Percentiles rank a stretch among this genome's conserved stretches.
phyloP scores from a whole-genome alignment of 2,329 filamentous ascomycete genomes.

The Clonostachys byssicola region DNA sequence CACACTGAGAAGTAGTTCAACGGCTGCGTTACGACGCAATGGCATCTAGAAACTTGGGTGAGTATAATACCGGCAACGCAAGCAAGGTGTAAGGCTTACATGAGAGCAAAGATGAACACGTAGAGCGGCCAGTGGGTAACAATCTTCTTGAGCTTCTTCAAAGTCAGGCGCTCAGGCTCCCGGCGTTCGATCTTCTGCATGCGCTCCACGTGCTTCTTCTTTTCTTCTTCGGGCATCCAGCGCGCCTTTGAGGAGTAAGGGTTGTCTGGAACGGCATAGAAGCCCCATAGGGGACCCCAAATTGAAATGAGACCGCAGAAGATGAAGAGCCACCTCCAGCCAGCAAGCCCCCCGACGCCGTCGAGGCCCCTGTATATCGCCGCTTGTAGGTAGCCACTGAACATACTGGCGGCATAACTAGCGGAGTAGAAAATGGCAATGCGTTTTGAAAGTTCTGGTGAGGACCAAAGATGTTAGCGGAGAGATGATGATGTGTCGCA shows the following conservation, averaged over 20 bases:
- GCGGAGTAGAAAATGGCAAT: slow-evolving; percentile 41
- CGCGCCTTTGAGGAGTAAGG: slow-evolving; percentile 32
- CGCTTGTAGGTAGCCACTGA: slow-evolving; percentile 36
- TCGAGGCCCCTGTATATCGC: slow-evolving; percentile 34
- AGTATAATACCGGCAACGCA: no score
- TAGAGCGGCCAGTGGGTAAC: no score
- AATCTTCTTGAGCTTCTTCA: no score
- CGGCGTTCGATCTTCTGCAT: slow-evolving; percentile 49
- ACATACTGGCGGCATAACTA: slow-evolving; percentile 23
- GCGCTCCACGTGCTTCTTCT: slow-evolving; percentile 58
- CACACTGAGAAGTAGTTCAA: slow-evolving; percentile 13
- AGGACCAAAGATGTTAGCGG: slow-evolving; percentile 36
- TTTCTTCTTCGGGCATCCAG: slow-evolving; percentile 48
- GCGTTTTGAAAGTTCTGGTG: slow-evolving; percentile 40
- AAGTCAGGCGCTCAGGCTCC: no score
- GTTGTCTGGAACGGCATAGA: slow-evolving; percentile 33
- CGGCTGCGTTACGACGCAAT: no score
- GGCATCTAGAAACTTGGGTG: no score
- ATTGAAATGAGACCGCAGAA: slow-evolving; percentile 29
- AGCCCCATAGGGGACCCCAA: slow-evolving; percentile 23
- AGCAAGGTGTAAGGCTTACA: no score
- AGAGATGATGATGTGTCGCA: slow-evolving; percentile 12
- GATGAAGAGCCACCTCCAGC: slow-evolving; percentile 38
- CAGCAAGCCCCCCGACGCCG: slow-evolving; percentile 28
- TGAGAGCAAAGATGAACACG: no score